These are phyloP conservation scores for Asterionellopsis glacialis DNA, from an alignment of 108 stramenopile genomes.

Conservation along the genomic window DNA sequence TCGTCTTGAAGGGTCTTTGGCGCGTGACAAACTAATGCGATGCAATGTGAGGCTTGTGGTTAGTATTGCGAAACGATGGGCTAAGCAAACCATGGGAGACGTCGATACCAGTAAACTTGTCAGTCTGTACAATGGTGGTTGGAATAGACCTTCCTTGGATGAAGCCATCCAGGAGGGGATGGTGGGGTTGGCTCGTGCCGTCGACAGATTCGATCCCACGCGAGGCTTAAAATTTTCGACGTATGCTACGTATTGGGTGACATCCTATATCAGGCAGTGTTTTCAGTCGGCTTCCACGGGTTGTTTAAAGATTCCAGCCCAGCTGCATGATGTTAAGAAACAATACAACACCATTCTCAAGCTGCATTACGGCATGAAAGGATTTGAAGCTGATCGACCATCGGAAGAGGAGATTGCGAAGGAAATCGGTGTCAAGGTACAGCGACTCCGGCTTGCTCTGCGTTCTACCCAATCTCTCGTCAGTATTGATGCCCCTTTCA, in stretches of 20 bases:
- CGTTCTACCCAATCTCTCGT: conserved; percentile 43
- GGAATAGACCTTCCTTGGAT: conserved; percentile 60
- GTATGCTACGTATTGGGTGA: conserved; percentile 85
- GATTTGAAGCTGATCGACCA: conserved; percentile 13
- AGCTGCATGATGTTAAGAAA: conserved; percentile 46
- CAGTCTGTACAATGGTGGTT: conserved; percentile 40
- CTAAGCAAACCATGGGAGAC: conserved; percentile 7
- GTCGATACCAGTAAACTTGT: conserved; percentile 6
- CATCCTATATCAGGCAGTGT: conserved; percentile 55
- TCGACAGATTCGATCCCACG: conserved; percentile 70
- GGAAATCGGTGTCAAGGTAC: conserved; percentile 36
- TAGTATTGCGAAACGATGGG: conserved; percentile 65
- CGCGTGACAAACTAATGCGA: conserved; percentile 53
- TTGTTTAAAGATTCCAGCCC: conserved; percentile 51
- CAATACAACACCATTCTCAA: conserved; percentile 51
- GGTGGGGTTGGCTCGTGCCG: conserved; percentile 69
- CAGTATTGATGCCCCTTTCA: conserved; percentile 49
- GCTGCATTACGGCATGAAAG: conserved; percentile 26
- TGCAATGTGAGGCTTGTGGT: conserved; percentile 66
- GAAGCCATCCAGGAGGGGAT: conserved; percentile 87
- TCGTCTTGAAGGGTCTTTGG: conserved; percentile 52
- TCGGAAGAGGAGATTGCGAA: conserved; percentile 41
- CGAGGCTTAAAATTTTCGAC: conserved; percentile 69
- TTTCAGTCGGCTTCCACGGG: conserved; percentile 57
- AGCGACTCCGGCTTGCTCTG: conserved; percentile 52